phyloP scores from a whole-genome alignment of 2,329 filamentous ascomycete genomes.

The Venturia asperata region DNA sequence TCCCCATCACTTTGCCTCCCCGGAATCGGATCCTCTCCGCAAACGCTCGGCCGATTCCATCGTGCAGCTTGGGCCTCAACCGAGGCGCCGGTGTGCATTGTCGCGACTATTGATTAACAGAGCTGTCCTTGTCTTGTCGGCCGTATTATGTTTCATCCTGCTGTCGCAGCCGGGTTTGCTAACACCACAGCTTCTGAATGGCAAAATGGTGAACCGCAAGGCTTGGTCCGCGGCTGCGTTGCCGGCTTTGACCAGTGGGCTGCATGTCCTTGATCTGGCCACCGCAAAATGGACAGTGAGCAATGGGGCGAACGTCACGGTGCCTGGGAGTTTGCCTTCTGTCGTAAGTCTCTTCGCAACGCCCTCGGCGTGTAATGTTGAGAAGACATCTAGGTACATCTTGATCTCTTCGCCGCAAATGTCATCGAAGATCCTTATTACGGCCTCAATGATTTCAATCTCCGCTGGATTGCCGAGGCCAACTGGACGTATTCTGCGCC shows the following conservation, averaged over 20 bases:
- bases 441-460: constrained; percentile 53
- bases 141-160: background rate
- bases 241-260: background rate
- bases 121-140: background rate
- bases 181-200: too few relatives aligned
- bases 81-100: background rate
- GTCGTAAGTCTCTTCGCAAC: constrained; percentile 32
- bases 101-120: background rate
- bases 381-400: constrained; percentile 46
- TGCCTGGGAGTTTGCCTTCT: constrained; percentile 27
- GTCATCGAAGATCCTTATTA: constrained; percentile 50
- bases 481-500: constrained; percentile 52
- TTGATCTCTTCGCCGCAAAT: constrained; percentile 49
- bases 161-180: background rate
- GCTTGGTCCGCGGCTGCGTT: background rate
- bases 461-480: constrained; percentile 50
- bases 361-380: background rate
- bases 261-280: constrained; percentile 19
- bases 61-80: background rate
- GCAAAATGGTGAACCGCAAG: background rate
- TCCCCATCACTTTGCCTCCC: too few relatives aligned
- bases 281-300: constrained; percentile 14
- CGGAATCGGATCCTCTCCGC: background rate
- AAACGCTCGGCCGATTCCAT: background rate
- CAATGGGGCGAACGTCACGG: constrained; percentile 13